phyloP scores from a whole-genome alignment of 2,329 filamentous ascomycete genomes.

The Dichotomopilus funicola region DNA sequence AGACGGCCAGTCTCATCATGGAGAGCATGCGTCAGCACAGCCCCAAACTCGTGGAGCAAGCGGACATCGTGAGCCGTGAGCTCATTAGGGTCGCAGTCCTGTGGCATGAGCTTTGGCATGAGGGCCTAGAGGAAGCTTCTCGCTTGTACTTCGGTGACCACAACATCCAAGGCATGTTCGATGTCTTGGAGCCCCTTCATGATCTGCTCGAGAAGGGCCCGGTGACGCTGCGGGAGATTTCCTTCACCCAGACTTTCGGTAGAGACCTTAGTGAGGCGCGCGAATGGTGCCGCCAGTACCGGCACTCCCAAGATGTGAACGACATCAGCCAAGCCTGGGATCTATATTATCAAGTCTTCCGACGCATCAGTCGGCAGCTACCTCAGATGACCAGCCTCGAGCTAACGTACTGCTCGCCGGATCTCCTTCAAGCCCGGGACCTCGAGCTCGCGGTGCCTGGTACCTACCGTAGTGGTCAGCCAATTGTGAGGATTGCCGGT shows the following conservation, averaged over 20 bases:
- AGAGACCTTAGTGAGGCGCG: constrained; percentile 90
- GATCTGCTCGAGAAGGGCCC: constrained; percentile 85
- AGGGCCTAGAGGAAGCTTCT: constrained; percentile 93
- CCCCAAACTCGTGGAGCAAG: constrained; percentile 85
- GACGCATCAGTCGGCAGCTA: constrained; percentile 86
- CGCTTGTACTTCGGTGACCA: constrained; percentile 95
- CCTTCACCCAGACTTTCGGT: constrained; percentile 95
- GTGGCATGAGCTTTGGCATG: constrained; percentile 99
- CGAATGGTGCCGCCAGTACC: constrained; percentile 92
- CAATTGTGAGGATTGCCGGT: constrained; percentile 76
- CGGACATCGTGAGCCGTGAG: constrained; percentile 90
- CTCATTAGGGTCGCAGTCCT: constrained; percentile 93
- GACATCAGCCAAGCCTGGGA: constrained; percentile 99
- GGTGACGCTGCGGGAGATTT: constrained; percentile 90
- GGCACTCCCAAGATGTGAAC: constrained; percentile 78
- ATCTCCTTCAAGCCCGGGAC: constrained; percentile 76
- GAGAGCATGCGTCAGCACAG: constrained; percentile 97
- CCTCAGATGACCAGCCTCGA: constrained; percentile 90
- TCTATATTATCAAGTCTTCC: constrained; percentile 97
- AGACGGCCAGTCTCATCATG: constrained; percentile 90
- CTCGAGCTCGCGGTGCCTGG: constrained; percentile 93
- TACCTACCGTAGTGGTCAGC: constrained; percentile 73
- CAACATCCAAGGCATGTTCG: constrained; percentile 97
- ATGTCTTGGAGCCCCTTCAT: constrained; percentile 81
- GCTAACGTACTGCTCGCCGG: constrained; percentile 93